Evolutionary conservation across 108 stramenopile genomes (phyloP), one percentile per base, ranked within the genome.

Genomic region (Cyclotella atomus): DNA sequence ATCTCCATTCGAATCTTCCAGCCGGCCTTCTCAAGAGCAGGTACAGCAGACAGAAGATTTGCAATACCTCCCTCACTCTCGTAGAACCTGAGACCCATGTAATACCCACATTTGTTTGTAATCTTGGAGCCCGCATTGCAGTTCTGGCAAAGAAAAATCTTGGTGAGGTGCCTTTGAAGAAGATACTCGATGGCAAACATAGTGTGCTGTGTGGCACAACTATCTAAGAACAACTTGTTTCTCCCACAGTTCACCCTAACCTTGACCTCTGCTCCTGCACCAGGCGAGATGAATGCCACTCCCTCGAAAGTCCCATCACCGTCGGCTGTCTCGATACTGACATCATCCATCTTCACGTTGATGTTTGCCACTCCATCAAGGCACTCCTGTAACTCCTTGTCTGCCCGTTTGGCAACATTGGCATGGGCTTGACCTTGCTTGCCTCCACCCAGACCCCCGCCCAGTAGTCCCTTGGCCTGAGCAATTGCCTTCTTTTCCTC

Each of bases 101-200:
- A 43, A 17, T 14, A 43, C 21, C 36, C 38, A 6, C 25, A 16
- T 3, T 6, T 2, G 62, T 64, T 64, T 8, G 41, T 44, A 1
- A 45, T 21, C 27, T 25, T 64, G 5, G 44, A 43, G 2, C 62
- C 62, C 2, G 62, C 62, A 25, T 64, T 64, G 62, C 62, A 64
- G 24, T 45, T 64, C 15, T 45, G 27, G 4, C 44, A 21, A 2
- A 64, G n/a, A 16, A 14, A 15, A 1, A 33, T 27, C 6, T 45
- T 27, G 12, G 41, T 28, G 43, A 12, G 9, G n/a, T 41, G 60
- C 2, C 34, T 3, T 2, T 19, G 5, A 2, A 3, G 2, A 2
- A 61, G 60, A 23, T 36, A 61, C 35, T 41, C n/a, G 3, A 3
- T 7, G 21, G 38, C 35, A 38, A 35, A 61, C 34, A 41, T 23